phyloP scores from a whole-genome alignment of 2,329 filamentous ascomycete genomes.

The Diaporthe helianthi region DNA sequence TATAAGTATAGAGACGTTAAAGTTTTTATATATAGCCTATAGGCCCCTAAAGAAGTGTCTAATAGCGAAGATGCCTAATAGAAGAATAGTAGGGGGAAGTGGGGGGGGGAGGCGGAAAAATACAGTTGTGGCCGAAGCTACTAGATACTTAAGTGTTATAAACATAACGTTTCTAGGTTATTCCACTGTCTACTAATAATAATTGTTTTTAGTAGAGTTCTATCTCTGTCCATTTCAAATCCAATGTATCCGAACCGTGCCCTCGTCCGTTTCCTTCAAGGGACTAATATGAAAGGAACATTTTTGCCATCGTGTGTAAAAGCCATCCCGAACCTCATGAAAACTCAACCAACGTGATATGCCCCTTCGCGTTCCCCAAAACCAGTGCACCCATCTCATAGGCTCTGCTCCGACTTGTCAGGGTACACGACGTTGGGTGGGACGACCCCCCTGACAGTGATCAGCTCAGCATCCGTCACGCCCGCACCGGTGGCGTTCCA shows the following conservation, averaged over 20 bases:
- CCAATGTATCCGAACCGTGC: neutral
- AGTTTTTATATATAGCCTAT: too few relatives aligned
- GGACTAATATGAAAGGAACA: neutral
- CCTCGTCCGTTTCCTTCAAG: too few relatives aligned
- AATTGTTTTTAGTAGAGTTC: neutral
- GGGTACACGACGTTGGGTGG: slow-evolving; percentile 29
- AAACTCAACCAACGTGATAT: neutral
- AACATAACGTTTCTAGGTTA: too few relatives aligned
- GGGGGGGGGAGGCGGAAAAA: too few relatives aligned
- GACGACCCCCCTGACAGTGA: slow-evolving; percentile 17
- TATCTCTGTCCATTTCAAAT: neutral
- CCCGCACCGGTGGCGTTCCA: slow-evolving; percentile 25
- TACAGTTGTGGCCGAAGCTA: too few relatives aligned
- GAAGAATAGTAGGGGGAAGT: too few relatives aligned
- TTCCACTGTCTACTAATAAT: neutral
- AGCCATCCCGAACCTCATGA: neutral
- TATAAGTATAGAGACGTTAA: too few relatives aligned
- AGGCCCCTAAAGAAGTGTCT: too few relatives aligned
- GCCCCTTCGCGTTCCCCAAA: neutral
- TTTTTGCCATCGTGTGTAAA: neutral
- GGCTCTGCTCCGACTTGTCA: neutral
- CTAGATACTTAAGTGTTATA: too few relatives aligned
- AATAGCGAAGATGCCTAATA: too few relatives aligned
- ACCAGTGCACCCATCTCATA: neutral
- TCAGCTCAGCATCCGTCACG: slow-evolving; percentile 3